Percentiles rank a stretch among this genome's conserved stretches.
Conservation (phyloP, 169 alveolate genomes). For the Cytauxzoon felis region DNA sequence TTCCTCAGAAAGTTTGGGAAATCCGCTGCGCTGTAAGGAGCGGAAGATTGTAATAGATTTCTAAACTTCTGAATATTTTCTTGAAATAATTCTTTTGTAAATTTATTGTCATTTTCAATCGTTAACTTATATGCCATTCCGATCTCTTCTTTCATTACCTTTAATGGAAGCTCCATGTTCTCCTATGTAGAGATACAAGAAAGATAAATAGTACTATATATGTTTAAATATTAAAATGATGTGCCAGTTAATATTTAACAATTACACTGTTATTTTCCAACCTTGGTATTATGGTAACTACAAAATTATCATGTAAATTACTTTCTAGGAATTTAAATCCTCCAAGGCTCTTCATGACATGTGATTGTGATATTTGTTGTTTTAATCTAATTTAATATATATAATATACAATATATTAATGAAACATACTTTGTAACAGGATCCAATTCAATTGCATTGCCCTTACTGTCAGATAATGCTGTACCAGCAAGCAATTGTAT, state of each 20-base stretch:
- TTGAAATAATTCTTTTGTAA: constrained; percentile 50
- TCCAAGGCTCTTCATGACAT: constrained; percentile 61
- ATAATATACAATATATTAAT: background rate
- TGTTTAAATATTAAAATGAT: background rate
- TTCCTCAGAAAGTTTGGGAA: constrained; percentile 42
- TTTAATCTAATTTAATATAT: constrained; percentile 13
- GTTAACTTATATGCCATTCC: constrained; percentile 51
- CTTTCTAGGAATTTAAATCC: constrained; percentile 53
- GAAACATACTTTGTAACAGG: constrained; percentile 29
- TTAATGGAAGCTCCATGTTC: no score
- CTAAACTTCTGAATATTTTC: constrained; percentile 48
- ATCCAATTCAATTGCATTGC: constrained; percentile 9
- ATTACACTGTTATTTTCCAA: constrained; percentile 13
- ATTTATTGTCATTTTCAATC: constrained; percentile 42
- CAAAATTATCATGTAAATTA: constrained; percentile 48
- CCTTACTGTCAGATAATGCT: constrained; percentile 13
- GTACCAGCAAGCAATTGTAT: constrained; percentile 58
- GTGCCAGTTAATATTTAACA: background rate
- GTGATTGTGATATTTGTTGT: constrained; percentile 48
- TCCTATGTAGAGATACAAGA: no score
- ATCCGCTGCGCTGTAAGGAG: constrained; percentile 45
- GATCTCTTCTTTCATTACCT: constrained; percentile 24
- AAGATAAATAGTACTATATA: no score
- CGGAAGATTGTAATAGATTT: constrained; percentile 34
- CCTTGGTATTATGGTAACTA: constrained; percentile 48